Evolutionary conservation across 345 rosid species (phyloP).

Genomic region (Clausena lansium): DNA sequence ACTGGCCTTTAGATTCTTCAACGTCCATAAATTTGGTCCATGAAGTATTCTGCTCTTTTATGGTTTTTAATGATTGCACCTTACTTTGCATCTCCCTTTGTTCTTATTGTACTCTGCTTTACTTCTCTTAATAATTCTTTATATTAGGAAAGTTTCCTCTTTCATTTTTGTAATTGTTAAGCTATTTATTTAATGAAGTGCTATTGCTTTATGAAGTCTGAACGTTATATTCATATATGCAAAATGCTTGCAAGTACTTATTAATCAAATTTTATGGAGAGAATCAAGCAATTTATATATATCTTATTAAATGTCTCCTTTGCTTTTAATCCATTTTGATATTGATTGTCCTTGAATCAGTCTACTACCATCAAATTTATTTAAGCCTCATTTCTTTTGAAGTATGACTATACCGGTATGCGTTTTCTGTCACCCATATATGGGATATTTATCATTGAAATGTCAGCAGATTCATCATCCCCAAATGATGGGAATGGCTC

Average conservation of each 20-base stretch:
- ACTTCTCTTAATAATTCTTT: conserved; percentile 19
- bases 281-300: neutral
- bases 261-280: neutral
- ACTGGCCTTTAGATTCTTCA: conserved; percentile 20
- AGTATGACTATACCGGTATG: conserved; percentile 10
- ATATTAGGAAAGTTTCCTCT: conserved; percentile 6
- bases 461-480: conserved; percentile 53
- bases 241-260: conserved; percentile 14
- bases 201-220: conserved; percentile 18
- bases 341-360: conserved; percentile 10
- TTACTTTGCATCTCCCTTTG: conserved; percentile 39
- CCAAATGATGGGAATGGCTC: conserved; percentile 43
- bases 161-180: neutral
- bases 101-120: conserved; percentile 25
- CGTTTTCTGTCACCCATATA: conserved; percentile 18
- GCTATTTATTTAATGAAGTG: conserved; percentile 13
- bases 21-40: conserved; percentile 11
- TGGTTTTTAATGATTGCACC: conserved; percentile 6
- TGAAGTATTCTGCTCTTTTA: neutral
- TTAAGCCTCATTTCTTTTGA: conserved; percentile 3
- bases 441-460: conserved; percentile 24
- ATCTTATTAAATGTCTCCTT: neutral
- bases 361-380: conserved; percentile 11
- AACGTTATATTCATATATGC: conserved; percentile 23
- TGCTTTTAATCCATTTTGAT: conserved; percentile 16